phyloP scores from a whole-genome alignment of 345 rosid species.

The Citrus hindsii region DNA sequence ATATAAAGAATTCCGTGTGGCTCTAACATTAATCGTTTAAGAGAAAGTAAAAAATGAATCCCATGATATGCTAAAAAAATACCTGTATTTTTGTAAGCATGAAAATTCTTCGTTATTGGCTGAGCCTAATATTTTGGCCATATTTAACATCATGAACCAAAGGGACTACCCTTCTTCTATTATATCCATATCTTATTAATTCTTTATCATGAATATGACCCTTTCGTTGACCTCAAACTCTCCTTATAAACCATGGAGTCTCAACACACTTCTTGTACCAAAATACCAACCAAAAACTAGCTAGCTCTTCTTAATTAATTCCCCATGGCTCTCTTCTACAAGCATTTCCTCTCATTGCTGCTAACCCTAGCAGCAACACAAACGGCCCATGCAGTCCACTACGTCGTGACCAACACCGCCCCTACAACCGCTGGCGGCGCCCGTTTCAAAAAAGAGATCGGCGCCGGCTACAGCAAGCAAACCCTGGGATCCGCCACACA shows the following conservation, averaged over 20 bases:
- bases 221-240: background rate
- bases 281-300: background rate
- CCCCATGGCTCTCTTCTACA: constrained; percentile 12
- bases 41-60: too few relatives aligned
- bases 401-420: constrained; percentile 32
- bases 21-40: too few relatives aligned
- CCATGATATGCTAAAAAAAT: too few relatives aligned
- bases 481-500: constrained; percentile 27
- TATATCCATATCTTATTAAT: too few relatives aligned
- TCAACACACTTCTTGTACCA: background rate
- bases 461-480: constrained; percentile 20
- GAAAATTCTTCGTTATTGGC: background rate
- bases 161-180: too few relatives aligned
- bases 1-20: too few relatives aligned
- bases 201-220: too few relatives aligned
- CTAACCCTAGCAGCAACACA: constrained; percentile 21
- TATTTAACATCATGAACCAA: too few relatives aligned
- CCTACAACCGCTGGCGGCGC: constrained; percentile 24
- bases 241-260: background rate
- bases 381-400: constrained; percentile 31
- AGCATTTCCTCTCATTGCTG: constrained; percentile 18
- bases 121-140: background rate
- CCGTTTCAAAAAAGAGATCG: constrained; percentile 34
- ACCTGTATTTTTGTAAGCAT: background rate
- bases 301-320: too few relatives aligned